Percentiles rank a stretch among this genome's conserved stretches.
phyloP scores from a whole-genome alignment of 768 basidiomycete genomes.

The Podaxis sp. region DNA sequence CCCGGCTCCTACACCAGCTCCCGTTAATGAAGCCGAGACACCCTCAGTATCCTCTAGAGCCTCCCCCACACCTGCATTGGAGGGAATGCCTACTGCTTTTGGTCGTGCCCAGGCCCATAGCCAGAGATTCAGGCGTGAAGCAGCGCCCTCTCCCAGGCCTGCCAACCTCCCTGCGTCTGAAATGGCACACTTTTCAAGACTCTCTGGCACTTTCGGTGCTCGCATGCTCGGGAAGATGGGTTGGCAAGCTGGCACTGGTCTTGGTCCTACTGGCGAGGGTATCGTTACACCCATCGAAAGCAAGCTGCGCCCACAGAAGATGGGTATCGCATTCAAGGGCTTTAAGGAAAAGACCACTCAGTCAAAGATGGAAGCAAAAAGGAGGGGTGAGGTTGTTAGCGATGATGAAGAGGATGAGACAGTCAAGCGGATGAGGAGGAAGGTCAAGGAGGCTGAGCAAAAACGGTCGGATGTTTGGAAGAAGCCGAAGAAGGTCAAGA shows the following conservation, averaged over 20 bases:
- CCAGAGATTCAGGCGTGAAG: constrained; percentile 53
- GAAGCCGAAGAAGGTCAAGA: constrained; percentile 80
- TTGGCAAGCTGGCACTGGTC: constrained; percentile 82
- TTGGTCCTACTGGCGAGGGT: constrained; percentile 74
- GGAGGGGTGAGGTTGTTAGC: constrained; percentile 71
- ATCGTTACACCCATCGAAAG: constrained; percentile 88
- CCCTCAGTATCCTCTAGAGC: constrained; percentile 1
- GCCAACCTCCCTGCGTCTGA: constrained; percentile 64
- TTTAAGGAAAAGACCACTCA: constrained; percentile 90
- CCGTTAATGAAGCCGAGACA: not conserved
- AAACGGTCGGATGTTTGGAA: constrained; percentile 84
- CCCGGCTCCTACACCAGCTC: constrained; percentile 3
- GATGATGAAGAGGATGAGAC: constrained; percentile 65
- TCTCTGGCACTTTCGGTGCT: constrained; percentile 79
- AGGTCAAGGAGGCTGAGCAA: constrained; percentile 52
- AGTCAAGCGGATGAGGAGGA: constrained; percentile 50
- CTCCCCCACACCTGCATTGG: constrained; percentile 13
- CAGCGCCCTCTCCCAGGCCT: constrained; percentile 46
- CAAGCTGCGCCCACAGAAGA: constrained; percentile 80
- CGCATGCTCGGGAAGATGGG: constrained; percentile 95
- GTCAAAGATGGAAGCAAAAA: constrained; percentile 74
- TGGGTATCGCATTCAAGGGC: constrained; percentile 85
- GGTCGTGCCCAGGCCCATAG: constrained; percentile 24
- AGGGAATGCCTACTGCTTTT: constrained; percentile 42
- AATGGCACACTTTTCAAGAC: constrained; percentile 77